Evolutionary conservation across 176 grass and related monocot species (phyloP), one percentile per base, ranked within the genome.

Genomic region (Lolium multiflorum): DNA sequence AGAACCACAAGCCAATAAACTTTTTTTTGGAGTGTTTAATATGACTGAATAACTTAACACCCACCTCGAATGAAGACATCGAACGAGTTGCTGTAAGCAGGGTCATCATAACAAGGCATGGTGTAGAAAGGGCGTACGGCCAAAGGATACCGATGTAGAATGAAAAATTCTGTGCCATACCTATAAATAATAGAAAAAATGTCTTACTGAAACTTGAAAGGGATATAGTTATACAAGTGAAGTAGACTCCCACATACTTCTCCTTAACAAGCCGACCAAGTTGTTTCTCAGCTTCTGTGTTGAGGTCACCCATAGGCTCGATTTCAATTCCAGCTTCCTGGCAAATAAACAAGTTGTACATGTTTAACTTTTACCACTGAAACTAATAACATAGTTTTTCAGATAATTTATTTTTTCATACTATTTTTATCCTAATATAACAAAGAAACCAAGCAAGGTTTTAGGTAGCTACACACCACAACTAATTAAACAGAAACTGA

Each of bases 1-100:
- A 1, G 31, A 2, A 35, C 3, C 31, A 71, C 11, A 71, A 70
- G 12, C 3, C 28, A 56, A 70, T 55, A 28, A 54, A 22, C 31
- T 51, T 56, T 35, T 60, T 4, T 62, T n/a, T 58, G 59, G 10
- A 24, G 7, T 22, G 4, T 56, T 7, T n/a, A 3, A 57, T 35
- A 71, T 47, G 65, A 20, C 14, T 26, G 22, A 22, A 58, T 18
- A 56, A 56, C 16, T 31, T 56, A 55, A 38, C 47, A 66, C 88
- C 90, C 71, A 98, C 96, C 96, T 91, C 93, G 91, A 86, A 98
- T 89, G 49, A 98, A 98, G 63, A 98, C 93, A 91, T 98, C 91
- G 66, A 98, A 98, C 5, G 96, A 98, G 79, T 98, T 98, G 46
- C 89, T 95, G 62, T 98, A 98, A 39, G 77, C 71, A 22, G 81